Evolutionary conservation across 257 asterid species (phyloP).

Genomic region (Verbascum thapsus): DNA sequence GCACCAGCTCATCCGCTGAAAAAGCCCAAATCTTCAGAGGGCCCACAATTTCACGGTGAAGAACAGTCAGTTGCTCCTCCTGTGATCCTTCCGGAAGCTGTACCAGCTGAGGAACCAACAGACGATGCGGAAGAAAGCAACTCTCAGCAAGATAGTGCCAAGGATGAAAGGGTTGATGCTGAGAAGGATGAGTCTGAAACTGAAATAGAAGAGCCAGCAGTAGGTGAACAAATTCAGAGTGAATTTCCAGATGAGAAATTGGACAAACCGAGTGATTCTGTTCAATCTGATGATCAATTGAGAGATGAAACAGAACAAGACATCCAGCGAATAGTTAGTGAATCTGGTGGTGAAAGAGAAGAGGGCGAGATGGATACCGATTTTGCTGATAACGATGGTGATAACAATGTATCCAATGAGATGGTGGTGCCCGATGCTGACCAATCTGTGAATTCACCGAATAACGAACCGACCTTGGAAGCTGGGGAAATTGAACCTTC

Average conservation of each 20-base stretch:
- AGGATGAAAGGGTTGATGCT: conserved; percentile 47
- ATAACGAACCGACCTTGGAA: conserved; percentile 49
- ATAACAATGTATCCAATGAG: conserved; percentile 39
- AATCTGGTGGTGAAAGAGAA: conserved; percentile 66
- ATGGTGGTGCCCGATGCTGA: conserved; percentile 45
- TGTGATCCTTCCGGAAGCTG: conserved; percentile 43
- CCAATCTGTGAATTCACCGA: conserved; percentile 42
- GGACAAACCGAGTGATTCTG: conserved; percentile 43
- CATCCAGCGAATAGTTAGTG: conserved; percentile 53
- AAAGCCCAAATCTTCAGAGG: conserved; percentile 59
- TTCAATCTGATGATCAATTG: conserved; percentile 51
- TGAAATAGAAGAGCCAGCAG: conserved; percentile 49
- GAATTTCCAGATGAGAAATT: conserved; percentile 50
- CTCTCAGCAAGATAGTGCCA: conserved; percentile 34
- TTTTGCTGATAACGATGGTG: conserved; percentile 66
- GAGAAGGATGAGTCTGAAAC: conserved; percentile 52
- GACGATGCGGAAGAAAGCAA: conserved; percentile 43
- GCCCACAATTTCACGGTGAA: conserved; percentile 50
- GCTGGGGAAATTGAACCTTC: conserved; percentile 59
- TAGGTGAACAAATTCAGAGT: conserved; percentile 38
- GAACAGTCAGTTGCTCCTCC: conserved; percentile 43
- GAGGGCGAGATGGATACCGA: conserved; percentile 69
- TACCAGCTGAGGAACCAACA: conserved; percentile 43
- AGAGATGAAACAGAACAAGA: conserved; percentile 65
- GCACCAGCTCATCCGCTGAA: conserved; percentile 50